Evolutionary conservation across 108 stramenopile species (phyloP).

Genomic region (Nitzschia sp.): DNA sequence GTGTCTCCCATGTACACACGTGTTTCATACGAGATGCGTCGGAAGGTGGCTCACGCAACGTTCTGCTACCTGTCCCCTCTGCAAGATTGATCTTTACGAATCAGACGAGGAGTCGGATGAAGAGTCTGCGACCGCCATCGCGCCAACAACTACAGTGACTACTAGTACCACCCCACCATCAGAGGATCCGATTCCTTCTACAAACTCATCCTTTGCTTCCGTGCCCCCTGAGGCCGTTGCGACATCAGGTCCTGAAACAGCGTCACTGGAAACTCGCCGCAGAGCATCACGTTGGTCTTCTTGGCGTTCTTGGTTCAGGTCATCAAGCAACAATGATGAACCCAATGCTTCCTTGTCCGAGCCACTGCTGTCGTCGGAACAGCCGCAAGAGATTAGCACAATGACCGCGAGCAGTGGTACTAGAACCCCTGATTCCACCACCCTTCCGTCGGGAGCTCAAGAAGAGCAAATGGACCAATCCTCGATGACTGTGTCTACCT

Average conservation of each 20-base stretch:
- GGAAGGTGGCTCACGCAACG: slow-evolving; percentile 63
- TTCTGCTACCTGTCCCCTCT: slow-evolving; percentile 55
- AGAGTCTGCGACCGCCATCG: slow-evolving; percentile 2
- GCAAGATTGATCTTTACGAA: slow-evolving; percentile 50
- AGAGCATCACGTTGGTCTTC: too few species aligned
- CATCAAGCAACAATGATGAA: too few species aligned
- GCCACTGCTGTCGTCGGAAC: background rate
- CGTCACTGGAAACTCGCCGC: too few species aligned
- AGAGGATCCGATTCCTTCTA: background rate
- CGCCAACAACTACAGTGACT: background rate
- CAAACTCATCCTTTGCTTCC: slow-evolving; percentile 2
- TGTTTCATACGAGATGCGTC: slow-evolving; percentile 65
- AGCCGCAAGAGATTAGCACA: too few species aligned
- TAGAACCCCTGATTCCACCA: too few species aligned
- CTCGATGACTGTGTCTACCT: too few species aligned
- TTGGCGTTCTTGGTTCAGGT: too few species aligned
- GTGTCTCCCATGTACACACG: slow-evolving; percentile 63
- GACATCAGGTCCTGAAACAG: too few species aligned
- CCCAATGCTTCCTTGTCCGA: background rate
- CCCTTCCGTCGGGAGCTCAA: too few species aligned
- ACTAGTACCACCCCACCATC: background rate
- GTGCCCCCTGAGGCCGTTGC: slow-evolving; percentile 5
- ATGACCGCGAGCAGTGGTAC: too few species aligned
- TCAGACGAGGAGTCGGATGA: slow-evolving; percentile 26
- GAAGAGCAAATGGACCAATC: too few species aligned